Percentiles rank a stretch among this genome's conserved stretches.
These are phyloP conservation scores for Aureobasidium melanogenum DNA, from an alignment of 2,329 filamentous ascomycete species.

Conservation along the genomic window DNA sequence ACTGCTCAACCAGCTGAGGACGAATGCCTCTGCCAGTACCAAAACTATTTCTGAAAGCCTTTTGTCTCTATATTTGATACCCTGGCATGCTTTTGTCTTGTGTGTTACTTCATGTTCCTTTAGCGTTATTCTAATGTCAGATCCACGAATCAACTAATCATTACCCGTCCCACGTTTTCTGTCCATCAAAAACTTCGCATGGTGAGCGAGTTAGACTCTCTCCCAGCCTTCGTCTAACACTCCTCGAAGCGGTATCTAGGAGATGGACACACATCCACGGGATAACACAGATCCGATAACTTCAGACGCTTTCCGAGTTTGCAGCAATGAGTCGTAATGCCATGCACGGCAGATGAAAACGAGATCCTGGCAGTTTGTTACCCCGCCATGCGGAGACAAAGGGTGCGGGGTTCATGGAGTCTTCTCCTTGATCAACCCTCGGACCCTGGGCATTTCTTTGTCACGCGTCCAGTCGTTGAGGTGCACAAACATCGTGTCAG, in stretches of 20 bases:
- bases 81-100: neutral
- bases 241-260: neutral
- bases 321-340: neutral
- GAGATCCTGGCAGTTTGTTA: neutral
- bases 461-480: neutral
- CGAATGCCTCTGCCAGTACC: slow-evolving; percentile 40
- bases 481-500: neutral
- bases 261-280: neutral
- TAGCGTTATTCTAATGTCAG: neutral
- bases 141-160: neutral
- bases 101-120: neutral
- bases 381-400: neutral
- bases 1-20: slow-evolving; percentile 25
- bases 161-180: neutral
- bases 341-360: neutral
- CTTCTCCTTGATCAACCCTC: neutral
- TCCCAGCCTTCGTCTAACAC: neutral
- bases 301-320: neutral
- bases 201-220: too few relatives aligned
- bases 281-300: neutral
- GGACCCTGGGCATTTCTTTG: neutral
- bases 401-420: neutral
- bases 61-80: neutral
- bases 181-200: neutral
- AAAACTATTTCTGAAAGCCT: slow-evolving; percentile 23